These are phyloP conservation scores for Leptodontidium sp. DNA, from an alignment of 2,329 filamentous ascomycete genomes.

Conservation along the genomic window DNA sequence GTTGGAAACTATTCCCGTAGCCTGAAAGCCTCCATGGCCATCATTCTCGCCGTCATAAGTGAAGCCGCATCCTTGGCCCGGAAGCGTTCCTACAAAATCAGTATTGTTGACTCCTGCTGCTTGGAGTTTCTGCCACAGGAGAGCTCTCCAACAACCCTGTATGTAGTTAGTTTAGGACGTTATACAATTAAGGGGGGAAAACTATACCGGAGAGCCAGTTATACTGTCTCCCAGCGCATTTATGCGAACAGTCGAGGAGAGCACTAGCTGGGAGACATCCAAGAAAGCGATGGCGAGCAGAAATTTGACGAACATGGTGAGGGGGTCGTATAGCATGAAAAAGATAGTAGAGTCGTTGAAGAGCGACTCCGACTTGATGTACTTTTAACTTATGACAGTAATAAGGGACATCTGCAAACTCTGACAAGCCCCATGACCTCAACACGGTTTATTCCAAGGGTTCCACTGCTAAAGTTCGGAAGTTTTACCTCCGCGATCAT, in stretches of 20 bases:
- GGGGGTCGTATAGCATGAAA: background rate
- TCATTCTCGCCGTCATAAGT: constrained; percentile 55
- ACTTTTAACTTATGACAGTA: background rate
- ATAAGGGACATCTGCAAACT: no score
- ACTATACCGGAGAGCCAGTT: constrained; percentile 16
- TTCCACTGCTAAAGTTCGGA: no score
- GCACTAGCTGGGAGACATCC: background rate
- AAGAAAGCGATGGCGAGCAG: background rate
- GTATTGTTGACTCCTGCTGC: constrained; percentile 45
- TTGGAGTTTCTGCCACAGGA: constrained; percentile 47
- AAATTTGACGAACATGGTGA: background rate
- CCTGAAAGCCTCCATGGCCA: constrained; percentile 53
- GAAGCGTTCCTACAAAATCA: constrained; percentile 46
- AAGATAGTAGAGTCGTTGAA: background rate
- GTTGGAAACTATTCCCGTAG: constrained; percentile 50
- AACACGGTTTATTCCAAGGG: no score
- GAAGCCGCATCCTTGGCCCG: constrained; percentile 46
- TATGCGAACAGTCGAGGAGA: constrained; percentile 14
- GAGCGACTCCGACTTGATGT: background rate
- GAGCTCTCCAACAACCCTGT: constrained; percentile 46
- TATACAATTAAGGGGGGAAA: background rate
- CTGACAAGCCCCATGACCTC: no score
- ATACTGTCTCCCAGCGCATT: constrained; percentile 23
- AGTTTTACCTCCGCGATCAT: no score
- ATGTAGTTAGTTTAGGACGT: background rate